These are phyloP conservation scores for Abrus pulchellus DNA, from an alignment of 306 rosid genomes.

Conservation along the genomic window DNA sequence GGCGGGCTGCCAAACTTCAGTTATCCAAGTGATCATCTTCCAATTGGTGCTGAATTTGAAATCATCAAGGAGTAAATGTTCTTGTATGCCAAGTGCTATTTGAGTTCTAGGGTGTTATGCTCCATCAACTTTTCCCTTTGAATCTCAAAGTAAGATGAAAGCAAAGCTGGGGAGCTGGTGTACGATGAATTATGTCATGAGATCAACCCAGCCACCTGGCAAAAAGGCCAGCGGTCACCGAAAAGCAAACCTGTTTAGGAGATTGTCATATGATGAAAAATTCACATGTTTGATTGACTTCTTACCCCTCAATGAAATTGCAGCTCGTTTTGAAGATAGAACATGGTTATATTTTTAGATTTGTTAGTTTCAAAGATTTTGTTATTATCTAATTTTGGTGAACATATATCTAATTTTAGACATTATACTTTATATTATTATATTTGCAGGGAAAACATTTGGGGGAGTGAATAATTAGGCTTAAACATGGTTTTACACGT, in stretches of 20 bases:
- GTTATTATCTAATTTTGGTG: constrained; percentile 32
- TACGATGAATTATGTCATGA: constrained; percentile 34
- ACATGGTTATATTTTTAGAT: neutral
- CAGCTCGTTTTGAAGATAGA: constrained; percentile 3
- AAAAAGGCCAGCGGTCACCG: constrained; percentile 24
- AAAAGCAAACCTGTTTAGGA: constrained; percentile 9
- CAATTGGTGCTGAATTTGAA: constrained; percentile 87
- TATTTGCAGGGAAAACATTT: neutral
- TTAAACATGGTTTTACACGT: no score
- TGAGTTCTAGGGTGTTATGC: constrained; percentile 39
- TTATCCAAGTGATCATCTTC: constrained; percentile 93
- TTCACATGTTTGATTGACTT: constrained; percentile 25
- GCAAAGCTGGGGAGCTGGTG: constrained; percentile 14
- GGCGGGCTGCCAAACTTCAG: constrained; percentile 85
- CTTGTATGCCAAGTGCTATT: constrained; percentile 36
- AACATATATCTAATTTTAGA: constrained; percentile 23
- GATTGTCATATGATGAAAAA: constrained; percentile 14
- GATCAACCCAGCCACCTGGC: neutral
- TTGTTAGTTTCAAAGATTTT: neutral
- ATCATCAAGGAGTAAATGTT: constrained; percentile 52
- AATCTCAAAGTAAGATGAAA: constrained; percentile 33
- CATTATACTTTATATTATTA: neutral
- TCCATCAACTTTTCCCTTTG: neutral
- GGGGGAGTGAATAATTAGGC: neutral
- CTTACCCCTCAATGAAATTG: constrained; percentile 1